A percentile compares a stretch with the other conserved stretches of the same genome.
These are phyloP conservation scores for Pyronema omphalodes DNA, from an alignment of 495 filamentous ascomycete species.

Conservation along the genomic window DNA sequence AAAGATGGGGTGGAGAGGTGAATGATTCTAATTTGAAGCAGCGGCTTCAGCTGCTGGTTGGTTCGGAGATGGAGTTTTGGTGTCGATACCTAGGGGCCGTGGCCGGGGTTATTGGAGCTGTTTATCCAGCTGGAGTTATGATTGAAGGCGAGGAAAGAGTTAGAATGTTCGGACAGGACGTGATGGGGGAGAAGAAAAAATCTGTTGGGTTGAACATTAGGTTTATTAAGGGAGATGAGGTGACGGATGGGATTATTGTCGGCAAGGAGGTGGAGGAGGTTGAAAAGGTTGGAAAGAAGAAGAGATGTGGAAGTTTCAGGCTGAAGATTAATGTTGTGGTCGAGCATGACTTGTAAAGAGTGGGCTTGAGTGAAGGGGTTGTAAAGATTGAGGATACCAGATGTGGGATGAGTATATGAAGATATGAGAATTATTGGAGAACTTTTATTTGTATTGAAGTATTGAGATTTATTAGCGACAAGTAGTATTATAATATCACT, in stretches of 20 bases:
- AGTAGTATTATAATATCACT: too few species aligned
- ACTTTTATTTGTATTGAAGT: too few species aligned
- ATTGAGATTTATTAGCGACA: too few species aligned
- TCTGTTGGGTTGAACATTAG: slow-evolving; percentile 18
- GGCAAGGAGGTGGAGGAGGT: slow-evolving; percentile 28
- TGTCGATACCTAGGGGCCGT: slow-evolving; percentile 41
- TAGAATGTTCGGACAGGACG: slow-evolving; percentile 19
- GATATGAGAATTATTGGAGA: too few species aligned
- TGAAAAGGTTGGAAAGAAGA: slow-evolving; percentile 42
- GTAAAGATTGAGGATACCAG: too few species aligned
- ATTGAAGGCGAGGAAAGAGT: slow-evolving; percentile 13
- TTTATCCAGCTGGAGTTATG: slow-evolving; percentile 26
- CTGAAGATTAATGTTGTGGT: slow-evolving; percentile 11
- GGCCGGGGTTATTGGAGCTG: slow-evolving; percentile 31
- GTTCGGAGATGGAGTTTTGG: slow-evolving; percentile 39
- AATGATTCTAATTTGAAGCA: slow-evolving; percentile 33
- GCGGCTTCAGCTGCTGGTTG: slow-evolving; percentile 31
- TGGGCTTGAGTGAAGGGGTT: too few species aligned
- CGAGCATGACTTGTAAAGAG: neutral
- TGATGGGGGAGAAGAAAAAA: slow-evolving; percentile 1
- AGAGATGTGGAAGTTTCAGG: slow-evolving; percentile 32
- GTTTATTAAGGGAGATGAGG: slow-evolving; percentile 16
- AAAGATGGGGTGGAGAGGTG: slow-evolving; percentile 54
- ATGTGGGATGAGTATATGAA: too few species aligned
- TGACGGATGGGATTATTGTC: slow-evolving; percentile 18